Base-by-base conservation (phyloP, 2,329 filamentous ascomycete genomes). In the Colletotrichum tropicale region DNA sequence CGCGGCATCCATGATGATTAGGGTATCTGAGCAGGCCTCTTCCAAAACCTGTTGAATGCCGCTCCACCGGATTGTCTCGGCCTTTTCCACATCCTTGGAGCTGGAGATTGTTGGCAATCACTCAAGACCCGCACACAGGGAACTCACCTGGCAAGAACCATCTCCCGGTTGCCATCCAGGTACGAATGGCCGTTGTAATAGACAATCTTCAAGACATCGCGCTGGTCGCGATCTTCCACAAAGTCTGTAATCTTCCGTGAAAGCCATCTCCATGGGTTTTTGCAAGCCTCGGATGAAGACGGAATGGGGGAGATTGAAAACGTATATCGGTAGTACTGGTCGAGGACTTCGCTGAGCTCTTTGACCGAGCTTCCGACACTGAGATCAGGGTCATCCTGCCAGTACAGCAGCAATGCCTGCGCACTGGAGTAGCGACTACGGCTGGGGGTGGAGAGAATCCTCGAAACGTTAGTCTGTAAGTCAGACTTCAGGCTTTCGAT, bases 1-100 rank as follows among this genome's bases (percentile, higher is more conserved):
- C 0, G 89, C 88, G 8, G 90, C 87, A 81, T 92, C 90, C 89
- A 92, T 90, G 38, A 92, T 83, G 71, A 92, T 86, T 24, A 92
- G 84, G 6, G 88, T 89, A 79, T 92, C 90, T 5, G 90, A 87
- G 34, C 84, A 85, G 3, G 89, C 88, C 75, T 91, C 88, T 80
- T 92, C 90, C 9, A 92, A 83, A 18, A 88, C 87, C 75, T 89
- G 88, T 79, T 92, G 90, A 48, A 92, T 88, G 24, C 87, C 87
- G 74, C 85, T 89, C 90, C 90, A 92, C 64, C 89, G 84, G 64
- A 91, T 89, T 8, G 85, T 86, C 26, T 86, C 86, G 6, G 86
- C 84, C 68, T 86, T 85, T 32, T 87, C 84, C 28, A 82, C 80
- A 78, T 88, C 86, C 71, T 84, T 85, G 64, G 89, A 89, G 81